Conservation (phyloP, 2,329 filamentous ascomycete species). For the Epichloe festucae region DNA sequence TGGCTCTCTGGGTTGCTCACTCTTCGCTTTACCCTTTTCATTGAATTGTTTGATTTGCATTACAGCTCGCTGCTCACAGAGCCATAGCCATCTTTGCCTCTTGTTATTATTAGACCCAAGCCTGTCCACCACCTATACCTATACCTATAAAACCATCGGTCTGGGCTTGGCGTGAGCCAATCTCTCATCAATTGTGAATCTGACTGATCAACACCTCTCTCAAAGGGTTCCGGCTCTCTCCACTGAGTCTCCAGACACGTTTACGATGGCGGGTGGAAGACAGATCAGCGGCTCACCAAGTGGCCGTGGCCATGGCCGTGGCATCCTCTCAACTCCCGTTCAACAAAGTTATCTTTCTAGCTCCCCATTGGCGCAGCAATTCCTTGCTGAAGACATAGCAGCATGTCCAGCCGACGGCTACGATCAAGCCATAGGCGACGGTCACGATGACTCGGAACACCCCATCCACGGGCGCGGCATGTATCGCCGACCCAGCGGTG, state of each 20-base stretch:
- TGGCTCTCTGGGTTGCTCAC: background rate
- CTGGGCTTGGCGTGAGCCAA: background rate
- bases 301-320: conserved; percentile 4
- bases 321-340: conserved; percentile 3
- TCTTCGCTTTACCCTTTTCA: background rate
- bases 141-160: no score
- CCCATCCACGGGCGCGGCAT: conserved; percentile 30
- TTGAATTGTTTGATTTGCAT: no score
- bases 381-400: conserved; percentile 53
- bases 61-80: background rate
- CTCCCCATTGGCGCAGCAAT: conserved; percentile 54
- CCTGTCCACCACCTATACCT: no score
- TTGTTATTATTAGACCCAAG: no score
- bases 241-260: background rate
- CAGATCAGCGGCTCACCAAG: conserved; percentile 3
- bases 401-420: conserved; percentile 47
- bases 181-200: background rate
- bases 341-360: conserved; percentile 32
- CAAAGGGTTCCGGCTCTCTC: background rate
- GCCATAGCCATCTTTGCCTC: no score
- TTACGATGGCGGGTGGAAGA: conserved; percentile 3
- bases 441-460: conserved; percentile 22
- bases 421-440: conserved; percentile 18
- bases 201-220: background rate
- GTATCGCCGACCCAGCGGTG: conserved; percentile 67